phyloP scores from a whole-genome alignment of 73 alveolate species.

The Tetrahymena malaccensis region DNA sequence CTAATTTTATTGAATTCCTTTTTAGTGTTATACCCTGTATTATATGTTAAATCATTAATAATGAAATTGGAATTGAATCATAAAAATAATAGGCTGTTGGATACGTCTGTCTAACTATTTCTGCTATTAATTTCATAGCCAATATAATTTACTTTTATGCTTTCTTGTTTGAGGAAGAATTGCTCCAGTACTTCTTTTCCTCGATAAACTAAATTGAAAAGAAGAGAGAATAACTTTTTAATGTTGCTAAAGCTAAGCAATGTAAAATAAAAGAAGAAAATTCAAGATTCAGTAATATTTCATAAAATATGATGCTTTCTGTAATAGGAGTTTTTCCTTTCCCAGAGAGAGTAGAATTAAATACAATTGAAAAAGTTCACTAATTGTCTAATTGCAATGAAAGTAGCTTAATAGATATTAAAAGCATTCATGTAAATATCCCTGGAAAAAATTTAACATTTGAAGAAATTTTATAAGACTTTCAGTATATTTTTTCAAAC shows the following conservation, averaged over 20 bases:
- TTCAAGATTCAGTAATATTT: background rate
- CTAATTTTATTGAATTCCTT: background rate
- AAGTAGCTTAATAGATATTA: background rate
- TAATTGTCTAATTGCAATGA: background rate
- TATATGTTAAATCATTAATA: background rate
- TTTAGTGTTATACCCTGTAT: background rate
- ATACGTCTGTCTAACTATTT: background rate
- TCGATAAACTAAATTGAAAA: background rate
- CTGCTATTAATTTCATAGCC: background rate
- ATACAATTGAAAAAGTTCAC: background rate
- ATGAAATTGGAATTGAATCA: background rate
- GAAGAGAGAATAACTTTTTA: background rate
- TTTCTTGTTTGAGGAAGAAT: background rate
- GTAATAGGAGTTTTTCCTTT: background rate
- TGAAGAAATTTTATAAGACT: background rate
- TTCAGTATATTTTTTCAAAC: background rate
- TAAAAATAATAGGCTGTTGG: background rate
- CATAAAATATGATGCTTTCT: background rate
- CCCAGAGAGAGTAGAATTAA: background rate
- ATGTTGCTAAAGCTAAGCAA: background rate
- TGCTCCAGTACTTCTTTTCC: background rate
- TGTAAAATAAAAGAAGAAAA: background rate
- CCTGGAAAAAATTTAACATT: background rate
- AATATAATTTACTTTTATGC: background rate
- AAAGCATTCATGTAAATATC: background rate